phyloP scores from a whole-genome alignment of 352 stramenopile genomes.

The Pythium chondricola region DNA sequence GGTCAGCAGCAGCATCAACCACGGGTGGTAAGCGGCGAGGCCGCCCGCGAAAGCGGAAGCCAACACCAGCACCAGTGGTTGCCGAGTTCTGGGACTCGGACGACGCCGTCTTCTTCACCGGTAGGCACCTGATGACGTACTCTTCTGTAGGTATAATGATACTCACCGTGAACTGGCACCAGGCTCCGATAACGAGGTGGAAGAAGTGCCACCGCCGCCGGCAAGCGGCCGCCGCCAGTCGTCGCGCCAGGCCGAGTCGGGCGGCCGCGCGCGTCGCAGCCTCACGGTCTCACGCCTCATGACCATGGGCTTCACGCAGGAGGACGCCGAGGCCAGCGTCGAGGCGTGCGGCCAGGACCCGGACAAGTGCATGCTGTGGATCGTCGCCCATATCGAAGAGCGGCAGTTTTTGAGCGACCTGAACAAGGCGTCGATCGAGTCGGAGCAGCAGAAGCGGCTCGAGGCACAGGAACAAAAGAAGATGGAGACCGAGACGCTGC shows the following conservation, averaged over 20 bases:
- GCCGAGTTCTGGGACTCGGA: slow-evolving; percentile 6
- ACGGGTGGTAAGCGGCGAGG: not conserved
- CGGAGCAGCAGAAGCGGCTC: slow-evolving; percentile 54
- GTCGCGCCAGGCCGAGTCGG: slow-evolving; percentile 12
- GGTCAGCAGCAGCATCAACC: not conserved
- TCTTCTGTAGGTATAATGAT: too few species aligned
- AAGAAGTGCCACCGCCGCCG: slow-evolving; percentile 4
- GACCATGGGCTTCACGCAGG: slow-evolving; percentile 52
- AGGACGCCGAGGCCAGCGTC: slow-evolving; percentile 63
- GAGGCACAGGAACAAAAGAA: slow-evolving; percentile 56
- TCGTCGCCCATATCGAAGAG: slow-evolving; percentile 70
- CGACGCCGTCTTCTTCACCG: slow-evolving; percentile 2
- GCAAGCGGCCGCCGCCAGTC: slow-evolving; percentile 4
- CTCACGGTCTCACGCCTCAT: slow-evolving; percentile 52
- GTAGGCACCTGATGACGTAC: not conserved
- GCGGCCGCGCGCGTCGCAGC: slow-evolving; percentile 32
- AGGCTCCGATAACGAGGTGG: slow-evolving; percentile 10
- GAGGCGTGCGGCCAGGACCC: slow-evolving; percentile 43
- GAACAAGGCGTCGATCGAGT: slow-evolving; percentile 72
- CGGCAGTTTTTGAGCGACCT: slow-evolving; percentile 60
- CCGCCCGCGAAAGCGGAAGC: not conserved
- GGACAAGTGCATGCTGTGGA: slow-evolving; percentile 79
- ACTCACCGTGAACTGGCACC: too few species aligned
- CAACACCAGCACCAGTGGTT: not conserved
- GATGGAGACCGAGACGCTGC: slow-evolving; percentile 44